These are phyloP conservation scores for Heritiera littoralis DNA, from an alignment of 345 rosid genomes.

Conservation along the genomic window DNA sequence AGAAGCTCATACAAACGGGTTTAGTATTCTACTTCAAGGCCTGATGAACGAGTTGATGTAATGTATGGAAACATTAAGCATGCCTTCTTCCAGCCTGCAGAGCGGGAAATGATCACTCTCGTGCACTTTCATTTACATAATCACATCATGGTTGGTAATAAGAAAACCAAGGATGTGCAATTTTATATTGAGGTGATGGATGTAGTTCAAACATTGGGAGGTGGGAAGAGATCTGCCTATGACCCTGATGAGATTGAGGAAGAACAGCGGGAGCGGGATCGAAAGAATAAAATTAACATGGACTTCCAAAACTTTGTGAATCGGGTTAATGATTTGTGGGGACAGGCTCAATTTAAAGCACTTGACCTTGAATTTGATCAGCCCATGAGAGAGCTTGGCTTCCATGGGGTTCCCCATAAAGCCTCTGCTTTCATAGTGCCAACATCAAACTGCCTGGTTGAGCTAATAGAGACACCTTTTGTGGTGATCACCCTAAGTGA, in stretches of 20 bases:
- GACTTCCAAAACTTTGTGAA: constrained; percentile 51
- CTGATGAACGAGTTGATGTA: constrained; percentile 49
- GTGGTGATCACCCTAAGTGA: constrained; percentile 49
- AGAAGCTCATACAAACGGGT: constrained; percentile 47
- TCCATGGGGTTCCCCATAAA: constrained; percentile 56
- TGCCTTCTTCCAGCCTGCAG: constrained; percentile 58
- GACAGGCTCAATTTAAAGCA: constrained; percentile 44
- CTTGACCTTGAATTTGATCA: constrained; percentile 61
- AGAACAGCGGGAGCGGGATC: constrained; percentile 47
- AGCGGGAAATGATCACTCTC: constrained; percentile 52
- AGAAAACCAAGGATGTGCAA: constrained; percentile 53
- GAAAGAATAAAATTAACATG: constrained; percentile 48
- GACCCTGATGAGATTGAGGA: constrained; percentile 60
- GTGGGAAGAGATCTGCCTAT: constrained; percentile 52
- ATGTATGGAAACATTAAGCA: constrained; percentile 51
- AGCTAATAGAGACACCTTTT: constrained; percentile 49
- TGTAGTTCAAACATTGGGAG: constrained; percentile 48
- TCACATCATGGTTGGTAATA: constrained; percentile 60
- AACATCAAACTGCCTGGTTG: constrained; percentile 49
- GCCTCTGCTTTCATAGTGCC: constrained; percentile 52
- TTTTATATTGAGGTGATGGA: constrained; percentile 56
- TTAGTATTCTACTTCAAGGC: constrained; percentile 45
- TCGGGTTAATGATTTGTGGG: constrained; percentile 48
- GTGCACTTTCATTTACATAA: constrained; percentile 52
- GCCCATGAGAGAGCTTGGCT: constrained; percentile 51